phyloP scores from a whole-genome alignment of 352 stramenopile species.

The Phytophthora chlamydospora region DNA sequence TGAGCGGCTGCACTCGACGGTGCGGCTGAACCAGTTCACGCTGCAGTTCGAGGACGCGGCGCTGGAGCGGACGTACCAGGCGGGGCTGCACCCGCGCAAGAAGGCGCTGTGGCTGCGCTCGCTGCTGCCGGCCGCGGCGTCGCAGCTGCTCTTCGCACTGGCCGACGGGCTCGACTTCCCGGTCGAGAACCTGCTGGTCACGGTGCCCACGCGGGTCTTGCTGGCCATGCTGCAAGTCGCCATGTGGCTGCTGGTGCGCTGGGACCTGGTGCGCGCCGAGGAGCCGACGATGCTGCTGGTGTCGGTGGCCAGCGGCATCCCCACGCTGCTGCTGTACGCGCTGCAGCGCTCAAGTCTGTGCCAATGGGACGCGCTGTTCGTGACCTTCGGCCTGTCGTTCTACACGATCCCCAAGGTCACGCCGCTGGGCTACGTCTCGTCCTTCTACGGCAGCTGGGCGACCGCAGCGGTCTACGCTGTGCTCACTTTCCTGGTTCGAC shows the following conservation, averaged over 20 bases:
- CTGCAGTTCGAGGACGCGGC: slow-evolving; percentile 77
- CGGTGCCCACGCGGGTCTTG: slow-evolving; percentile 69
- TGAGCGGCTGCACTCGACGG: slow-evolving; percentile 70
- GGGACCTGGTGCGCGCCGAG: slow-evolving; percentile 67
- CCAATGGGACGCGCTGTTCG: slow-evolving; percentile 86
- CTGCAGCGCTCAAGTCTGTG: slow-evolving; percentile 76
- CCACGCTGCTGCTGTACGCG: slow-evolving; percentile 69
- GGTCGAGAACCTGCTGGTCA: slow-evolving; percentile 70
- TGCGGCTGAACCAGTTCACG: slow-evolving; percentile 82
- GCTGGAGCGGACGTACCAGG: slow-evolving; percentile 71
- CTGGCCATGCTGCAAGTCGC: slow-evolving; percentile 73
- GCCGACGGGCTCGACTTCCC: slow-evolving; percentile 77
- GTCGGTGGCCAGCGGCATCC: slow-evolving; percentile 72
- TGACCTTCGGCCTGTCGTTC: slow-evolving; percentile 86
- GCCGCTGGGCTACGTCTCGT: slow-evolving; percentile 77
- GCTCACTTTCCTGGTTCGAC: slow-evolving; percentile 63
- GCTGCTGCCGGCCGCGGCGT: slow-evolving; percentile 70
- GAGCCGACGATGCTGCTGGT: slow-evolving; percentile 81
- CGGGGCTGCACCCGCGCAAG: slow-evolving; percentile 72
- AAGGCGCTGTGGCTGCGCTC: slow-evolving; percentile 85
- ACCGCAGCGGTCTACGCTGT: slow-evolving; percentile 62
- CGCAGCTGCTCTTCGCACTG: slow-evolving; percentile 78
- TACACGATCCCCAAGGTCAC: slow-evolving; percentile 89
- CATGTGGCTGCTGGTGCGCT: slow-evolving; percentile 79
- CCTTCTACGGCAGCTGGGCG: slow-evolving; percentile 71